A percentile compares a stretch with the other conserved stretches of the same genome.
Evolutionary conservation across 2,329 filamentous ascomycete genomes (phyloP).

Genomic region (Atkinsonella hypoxylon): DNA sequence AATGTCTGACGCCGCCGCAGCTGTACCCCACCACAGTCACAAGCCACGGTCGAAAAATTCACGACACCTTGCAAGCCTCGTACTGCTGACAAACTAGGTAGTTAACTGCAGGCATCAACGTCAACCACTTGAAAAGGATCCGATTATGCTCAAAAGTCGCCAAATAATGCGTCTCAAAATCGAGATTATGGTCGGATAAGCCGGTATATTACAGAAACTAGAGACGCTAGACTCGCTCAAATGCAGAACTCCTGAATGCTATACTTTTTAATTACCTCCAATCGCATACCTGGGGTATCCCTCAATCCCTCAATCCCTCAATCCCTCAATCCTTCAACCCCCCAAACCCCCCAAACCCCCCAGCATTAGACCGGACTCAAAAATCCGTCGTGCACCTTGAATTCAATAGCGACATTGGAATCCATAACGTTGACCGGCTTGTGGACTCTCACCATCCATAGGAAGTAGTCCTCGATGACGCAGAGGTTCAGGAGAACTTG

Average conservation of each 20-base stretch:
- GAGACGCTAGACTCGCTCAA: not conserved
- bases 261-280: not conserved
- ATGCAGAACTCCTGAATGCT: not conserved
- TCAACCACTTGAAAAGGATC: too few species aligned
- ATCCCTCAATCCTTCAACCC: too few species aligned
- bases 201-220: not conserved
- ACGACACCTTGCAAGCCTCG: too few species aligned
- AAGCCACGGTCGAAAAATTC: too few species aligned
- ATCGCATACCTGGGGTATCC: not conserved
- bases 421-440: slow-evolving; percentile 41
- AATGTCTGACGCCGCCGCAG: too few species aligned
- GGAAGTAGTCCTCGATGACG: slow-evolving; percentile 55
- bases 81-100: too few species aligned
- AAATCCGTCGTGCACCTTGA: slow-evolving; percentile 15
- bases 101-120: too few species aligned
- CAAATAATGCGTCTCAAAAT: too few species aligned
- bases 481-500: slow-evolving; percentile 48
- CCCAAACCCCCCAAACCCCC: too few species aligned
- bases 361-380: not conserved
- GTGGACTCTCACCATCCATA: slow-evolving; percentile 50
- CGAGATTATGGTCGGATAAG: not conserved
- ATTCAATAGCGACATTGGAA: slow-evolving; percentile 23
- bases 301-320: too few species aligned
- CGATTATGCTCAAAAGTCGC: too few species aligned
- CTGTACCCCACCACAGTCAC: too few species aligned